phyloP scores from a whole-genome alignment of 129 eudicot species.

The Arctium lappa region DNA sequence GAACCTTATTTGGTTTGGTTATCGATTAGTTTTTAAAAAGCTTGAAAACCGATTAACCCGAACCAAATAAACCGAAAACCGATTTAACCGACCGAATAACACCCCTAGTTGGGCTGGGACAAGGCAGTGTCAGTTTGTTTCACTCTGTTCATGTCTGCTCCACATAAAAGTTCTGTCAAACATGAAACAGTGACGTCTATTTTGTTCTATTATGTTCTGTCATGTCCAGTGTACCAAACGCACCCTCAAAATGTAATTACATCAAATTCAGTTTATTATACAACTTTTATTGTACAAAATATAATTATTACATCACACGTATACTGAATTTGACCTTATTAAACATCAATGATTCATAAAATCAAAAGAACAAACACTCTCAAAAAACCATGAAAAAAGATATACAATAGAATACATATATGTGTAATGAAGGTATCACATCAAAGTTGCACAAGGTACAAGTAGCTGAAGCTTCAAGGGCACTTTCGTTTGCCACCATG shows the following conservation, averaged over 20 bases:
- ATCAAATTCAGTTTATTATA: constrained; percentile 18
- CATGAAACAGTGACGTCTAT: not conserved
- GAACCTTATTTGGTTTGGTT: no score
- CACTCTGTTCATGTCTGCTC: no score
- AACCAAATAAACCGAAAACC: no score
- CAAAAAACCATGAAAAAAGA: not conserved
- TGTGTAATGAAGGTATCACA: not conserved
- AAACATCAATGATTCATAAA: constrained; percentile 2
- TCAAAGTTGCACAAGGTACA: constrained; percentile 8
- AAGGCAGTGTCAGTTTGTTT: no score
- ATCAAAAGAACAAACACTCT: constrained; percentile 11
- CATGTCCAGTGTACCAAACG: no score
- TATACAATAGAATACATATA: constrained; percentile 13
- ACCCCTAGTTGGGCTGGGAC: no score
- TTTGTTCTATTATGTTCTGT: no score
- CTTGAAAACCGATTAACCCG: no score
- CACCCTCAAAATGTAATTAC: not conserved
- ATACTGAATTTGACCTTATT: constrained; percentile 24
- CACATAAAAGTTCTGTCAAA: not conserved
- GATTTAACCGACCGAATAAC: no score
- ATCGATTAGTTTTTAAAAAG: no score
- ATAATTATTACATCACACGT: constrained; percentile 14
- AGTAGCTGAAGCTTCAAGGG: constrained; percentile 21
- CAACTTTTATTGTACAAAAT: constrained; percentile 27
- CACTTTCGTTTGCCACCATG: constrained; percentile 49